These are phyloP conservation scores for Moesziomyces aphidis DNA, from an alignment of 1,284 basidiomycete species.

Conservation along the genomic window DNA sequence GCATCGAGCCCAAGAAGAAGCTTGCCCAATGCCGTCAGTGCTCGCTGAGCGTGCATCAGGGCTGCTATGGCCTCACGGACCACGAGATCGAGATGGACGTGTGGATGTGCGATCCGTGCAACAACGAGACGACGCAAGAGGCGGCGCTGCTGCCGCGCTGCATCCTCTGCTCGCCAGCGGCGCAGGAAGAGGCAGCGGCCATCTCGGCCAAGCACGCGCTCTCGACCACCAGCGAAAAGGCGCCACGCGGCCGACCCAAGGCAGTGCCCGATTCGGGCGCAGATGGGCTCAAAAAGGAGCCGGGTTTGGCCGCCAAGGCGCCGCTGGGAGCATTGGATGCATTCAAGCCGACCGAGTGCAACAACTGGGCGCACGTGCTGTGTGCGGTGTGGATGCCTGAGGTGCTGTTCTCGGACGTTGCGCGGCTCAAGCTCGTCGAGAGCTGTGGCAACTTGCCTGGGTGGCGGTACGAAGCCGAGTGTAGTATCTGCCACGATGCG, in stretches of 20 bases:
- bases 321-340: conserved; percentile 75
- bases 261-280: conserved; percentile 9
- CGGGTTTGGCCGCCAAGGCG: conserved; percentile 5
- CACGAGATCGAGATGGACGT: conserved; percentile 45
- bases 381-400: conserved; percentile 91
- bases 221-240: conserved; percentile 22
- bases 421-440: conserved; percentile 80
- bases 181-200: conserved; percentile 45
- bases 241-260: conserved; percentile 20
- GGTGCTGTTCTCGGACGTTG: conserved; percentile 80
- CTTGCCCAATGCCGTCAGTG: conserved; percentile 61
- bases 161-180: conserved; percentile 51
- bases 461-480: conserved; percentile 68
- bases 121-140: conserved; percentile 59
- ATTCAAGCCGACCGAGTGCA: conserved; percentile 92
- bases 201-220: conserved; percentile 35
- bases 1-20: conserved; percentile 62
- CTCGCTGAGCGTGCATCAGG: conserved; percentile 62
- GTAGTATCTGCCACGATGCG: conserved; percentile 74
- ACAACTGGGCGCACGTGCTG: conserved; percentile 90
- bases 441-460: conserved; percentile 80
- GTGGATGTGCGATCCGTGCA: conserved; percentile 64
- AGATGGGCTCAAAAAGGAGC: conserved; percentile 27
- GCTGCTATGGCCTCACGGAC: conserved; percentile 60
- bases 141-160: conserved; percentile 57